These are phyloP conservation scores for Stygiomarasmius scandens DNA, from an alignment of 1,284 basidiomycete genomes.

Conservation along the genomic window DNA sequence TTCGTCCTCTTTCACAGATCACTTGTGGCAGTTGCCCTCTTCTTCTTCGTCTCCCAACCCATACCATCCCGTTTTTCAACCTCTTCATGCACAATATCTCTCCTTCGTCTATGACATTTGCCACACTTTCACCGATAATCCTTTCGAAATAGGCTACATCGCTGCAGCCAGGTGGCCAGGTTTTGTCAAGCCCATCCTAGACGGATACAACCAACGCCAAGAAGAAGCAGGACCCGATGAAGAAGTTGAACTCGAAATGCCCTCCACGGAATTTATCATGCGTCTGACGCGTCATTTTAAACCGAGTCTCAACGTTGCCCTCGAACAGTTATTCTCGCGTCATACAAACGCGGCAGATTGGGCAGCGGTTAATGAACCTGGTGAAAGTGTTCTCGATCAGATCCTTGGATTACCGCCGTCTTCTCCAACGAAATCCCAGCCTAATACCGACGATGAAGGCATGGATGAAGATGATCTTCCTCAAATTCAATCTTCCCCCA, in stretches of 20 bases:
- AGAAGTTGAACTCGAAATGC: slow-evolving; percentile 33
- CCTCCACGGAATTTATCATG: slow-evolving; percentile 60
- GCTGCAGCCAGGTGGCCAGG: slow-evolving; percentile 81
- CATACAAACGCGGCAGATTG: slow-evolving; percentile 62
- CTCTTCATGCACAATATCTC: slow-evolving; percentile 70
- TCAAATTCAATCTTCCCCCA: slow-evolving; percentile 7
- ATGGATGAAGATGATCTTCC: neutral
- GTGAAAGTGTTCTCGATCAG: slow-evolving; percentile 31
- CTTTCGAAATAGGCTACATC: slow-evolving; percentile 75
- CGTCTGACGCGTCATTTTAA: slow-evolving; percentile 64
- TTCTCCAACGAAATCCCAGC: slow-evolving; percentile 9
- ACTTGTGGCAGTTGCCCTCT: neutral
- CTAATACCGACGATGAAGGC: slow-evolving; percentile 1
- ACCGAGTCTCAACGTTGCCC: slow-evolving; percentile 57
- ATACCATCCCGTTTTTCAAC: slow-evolving; percentile 56
- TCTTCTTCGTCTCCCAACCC: slow-evolving; percentile 24
- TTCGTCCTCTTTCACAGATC: neutral
- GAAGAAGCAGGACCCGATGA: slow-evolving; percentile 22
- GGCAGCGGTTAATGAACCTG: slow-evolving; percentile 50
- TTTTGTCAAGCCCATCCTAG: slow-evolving; percentile 68
- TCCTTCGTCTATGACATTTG: slow-evolving; percentile 67
- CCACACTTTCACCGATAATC: slow-evolving; percentile 66
- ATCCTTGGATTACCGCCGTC: slow-evolving; percentile 22
- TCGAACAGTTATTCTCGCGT: slow-evolving; percentile 69
- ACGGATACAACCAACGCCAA: slow-evolving; percentile 42